Evolutionary conservation across 257 asterid species (phyloP).

Genomic region (Sherardia arvensis): DNA sequence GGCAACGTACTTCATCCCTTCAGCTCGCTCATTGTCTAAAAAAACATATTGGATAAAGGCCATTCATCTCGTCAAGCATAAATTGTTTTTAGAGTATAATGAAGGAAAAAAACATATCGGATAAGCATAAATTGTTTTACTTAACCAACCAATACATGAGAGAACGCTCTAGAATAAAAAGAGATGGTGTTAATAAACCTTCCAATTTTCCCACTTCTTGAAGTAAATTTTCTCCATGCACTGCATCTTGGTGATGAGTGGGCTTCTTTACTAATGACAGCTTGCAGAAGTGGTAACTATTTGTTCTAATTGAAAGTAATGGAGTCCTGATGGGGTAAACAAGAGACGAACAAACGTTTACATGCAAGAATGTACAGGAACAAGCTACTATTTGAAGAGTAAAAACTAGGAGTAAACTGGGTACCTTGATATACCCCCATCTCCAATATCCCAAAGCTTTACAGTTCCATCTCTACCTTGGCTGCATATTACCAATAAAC

Average conservation of each 20-base stretch:
- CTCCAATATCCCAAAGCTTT: slow-evolving; percentile 78
- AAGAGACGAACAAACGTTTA: background rate
- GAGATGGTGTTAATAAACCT: slow-evolving; percentile 16
- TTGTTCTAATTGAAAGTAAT: slow-evolving; percentile 50
- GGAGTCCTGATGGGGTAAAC: slow-evolving; percentile 39
- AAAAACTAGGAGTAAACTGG: background rate
- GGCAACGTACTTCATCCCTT: slow-evolving; percentile 44
- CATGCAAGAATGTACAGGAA: background rate
- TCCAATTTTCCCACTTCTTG: slow-evolving; percentile 20
- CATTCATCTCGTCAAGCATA: background rate
- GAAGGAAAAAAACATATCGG: slow-evolving; percentile 3
- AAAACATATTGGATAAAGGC: background rate
- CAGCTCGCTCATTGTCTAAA: slow-evolving; percentile 19
- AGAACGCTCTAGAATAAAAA: no score
- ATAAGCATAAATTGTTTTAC: background rate
- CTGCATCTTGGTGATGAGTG: slow-evolving; percentile 14
- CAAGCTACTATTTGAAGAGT: background rate
- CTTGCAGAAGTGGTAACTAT: slow-evolving; percentile 89
- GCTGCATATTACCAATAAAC: slow-evolving; percentile 20
- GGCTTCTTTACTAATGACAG: slow-evolving; percentile 45
- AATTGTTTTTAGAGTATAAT: background rate
- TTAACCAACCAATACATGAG: no score
- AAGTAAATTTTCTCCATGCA: slow-evolving; percentile 9
- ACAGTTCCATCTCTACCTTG: slow-evolving; percentile 94
- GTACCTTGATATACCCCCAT: slow-evolving; percentile 53